Evolutionary conservation across 306 rosid species (phyloP), one percentile per base, ranked within the genome.

Genomic region (Acacia melanoxylon): DNA sequence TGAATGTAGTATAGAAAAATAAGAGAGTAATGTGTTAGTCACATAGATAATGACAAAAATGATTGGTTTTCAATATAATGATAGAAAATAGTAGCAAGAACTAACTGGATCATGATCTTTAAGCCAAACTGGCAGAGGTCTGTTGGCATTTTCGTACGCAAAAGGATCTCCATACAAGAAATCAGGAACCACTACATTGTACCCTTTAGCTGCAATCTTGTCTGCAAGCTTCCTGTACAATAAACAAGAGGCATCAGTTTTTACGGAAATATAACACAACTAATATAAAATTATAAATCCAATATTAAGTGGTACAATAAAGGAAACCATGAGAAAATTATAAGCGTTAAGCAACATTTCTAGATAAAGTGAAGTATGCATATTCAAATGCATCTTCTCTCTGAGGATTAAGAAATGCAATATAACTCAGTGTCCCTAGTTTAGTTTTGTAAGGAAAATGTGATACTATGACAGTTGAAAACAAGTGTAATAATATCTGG

Each of bases 151-250:
- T n/a, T 76, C 81, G 5, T 82, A 81, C 20, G 52, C 68, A 72
- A 9, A 91, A 52, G 96, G 97, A 6, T 92, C 97, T 24, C 91
- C 93, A 54, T 91, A 15, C 0, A 92, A 75, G 89, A 92, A 88
- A 70, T 92, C 94, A 22, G 96, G 92, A 72, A 89, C 93, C 66
- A 82, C 90, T 42, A 87, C 96, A 76, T 82, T 86, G 85, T 89
- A 94, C 62, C 98, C 97, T 76, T 87, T 87, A 68, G 92, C 92
- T 52, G 97, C 92, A 84, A 88, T 78, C 86, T 92, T 91, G 86
- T 92, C 94, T 15, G 96, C 98, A 31, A 94, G 89, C 80, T 91
- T 91, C 93, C 98, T 91, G 74, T 65, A 81, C 13, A 82, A 61
- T n/a, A 81, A 75, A 74, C 74, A 78, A 12, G 14, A 20, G 51